These are phyloP conservation scores for Xylaria sp. DNA, from an alignment of 2,329 filamentous ascomycete genomes.

Conservation along the genomic window DNA sequence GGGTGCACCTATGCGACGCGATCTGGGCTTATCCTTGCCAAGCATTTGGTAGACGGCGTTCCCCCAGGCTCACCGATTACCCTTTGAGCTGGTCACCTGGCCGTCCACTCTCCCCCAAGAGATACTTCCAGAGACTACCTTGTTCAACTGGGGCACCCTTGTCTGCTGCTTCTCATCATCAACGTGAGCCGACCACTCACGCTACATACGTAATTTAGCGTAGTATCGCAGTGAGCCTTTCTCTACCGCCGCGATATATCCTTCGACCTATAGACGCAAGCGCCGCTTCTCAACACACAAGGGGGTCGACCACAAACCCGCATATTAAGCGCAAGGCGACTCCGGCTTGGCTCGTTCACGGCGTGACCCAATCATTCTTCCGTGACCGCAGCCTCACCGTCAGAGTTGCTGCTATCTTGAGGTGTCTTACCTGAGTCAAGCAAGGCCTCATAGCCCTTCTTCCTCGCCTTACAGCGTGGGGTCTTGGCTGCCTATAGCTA, in stretches of 20 bases:
- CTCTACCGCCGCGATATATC: constrained; percentile 4
- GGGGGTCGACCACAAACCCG: constrained; percentile 9
- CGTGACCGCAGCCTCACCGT: constrained; percentile 19
- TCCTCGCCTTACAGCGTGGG: constrained; percentile 1
- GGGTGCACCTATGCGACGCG: neutral
- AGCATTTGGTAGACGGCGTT: neutral
- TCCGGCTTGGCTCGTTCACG: neutral
- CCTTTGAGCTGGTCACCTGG: neutral
- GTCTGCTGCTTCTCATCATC: neutral
- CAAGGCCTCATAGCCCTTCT: neutral
- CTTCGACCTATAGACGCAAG: neutral
- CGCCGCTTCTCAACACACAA: neutral
- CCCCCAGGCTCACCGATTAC: neutral
- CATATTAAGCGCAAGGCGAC: constrained; percentile 20
- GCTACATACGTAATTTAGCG: constrained; percentile 3
- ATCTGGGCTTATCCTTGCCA: constrained; percentile 8
- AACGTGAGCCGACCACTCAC: neutral
- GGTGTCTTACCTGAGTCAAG: constrained; percentile 4
- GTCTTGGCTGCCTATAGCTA: neutral
- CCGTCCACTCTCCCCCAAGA: constrained; percentile 1
- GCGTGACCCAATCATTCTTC: constrained; percentile 3
- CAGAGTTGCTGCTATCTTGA: constrained; percentile 3
- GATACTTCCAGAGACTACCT: neutral
- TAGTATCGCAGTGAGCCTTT: neutral
- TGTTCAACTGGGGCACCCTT: constrained; percentile 11